Evolutionary conservation across 2,329 filamentous ascomycete genomes (phyloP).

Genomic region (Alternaria longipes): DNA sequence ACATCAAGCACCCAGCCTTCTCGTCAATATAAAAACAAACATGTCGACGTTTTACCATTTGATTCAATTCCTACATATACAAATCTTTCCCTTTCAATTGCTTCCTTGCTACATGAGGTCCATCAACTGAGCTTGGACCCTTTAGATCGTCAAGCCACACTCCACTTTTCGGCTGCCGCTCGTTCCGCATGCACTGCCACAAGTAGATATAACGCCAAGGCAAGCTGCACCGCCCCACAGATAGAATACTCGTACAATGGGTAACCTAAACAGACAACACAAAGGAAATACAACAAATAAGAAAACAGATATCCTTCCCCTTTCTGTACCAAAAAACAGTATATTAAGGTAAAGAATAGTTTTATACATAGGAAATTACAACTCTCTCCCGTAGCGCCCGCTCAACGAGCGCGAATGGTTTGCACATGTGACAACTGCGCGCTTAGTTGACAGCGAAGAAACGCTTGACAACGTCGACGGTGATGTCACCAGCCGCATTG

Average conservation of each 20-base stretch:
- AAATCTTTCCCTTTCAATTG: not conserved
- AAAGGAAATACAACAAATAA: constrained; percentile 3
- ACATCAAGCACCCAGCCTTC: too few species aligned
- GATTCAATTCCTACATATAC: not conserved
- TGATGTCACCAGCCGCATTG: constrained; percentile 51
- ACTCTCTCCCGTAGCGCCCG: constrained; percentile 9
- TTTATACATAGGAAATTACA: constrained; percentile 22
- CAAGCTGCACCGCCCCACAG: constrained; percentile 9
- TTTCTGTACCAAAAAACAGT: not conserved
- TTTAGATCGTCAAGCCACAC: constrained; percentile 9
- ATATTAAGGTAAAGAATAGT: not conserved
- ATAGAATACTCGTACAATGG: constrained; percentile 20
- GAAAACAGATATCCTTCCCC: not conserved
- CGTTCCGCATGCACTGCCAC: constrained; percentile 18
- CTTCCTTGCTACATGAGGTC: too few species aligned
- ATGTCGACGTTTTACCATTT: not conserved
- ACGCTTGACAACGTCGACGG: constrained; percentile 36
- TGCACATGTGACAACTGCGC: not conserved
- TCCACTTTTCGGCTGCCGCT: constrained; percentile 9
- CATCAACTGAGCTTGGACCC: too few species aligned
- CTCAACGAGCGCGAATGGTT: constrained; percentile 9
- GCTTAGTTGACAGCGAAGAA: constrained; percentile 34
- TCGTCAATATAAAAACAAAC: rapidly evolving
- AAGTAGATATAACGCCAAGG: constrained; percentile 22
- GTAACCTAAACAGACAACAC: not conserved